Conservation (phyloP, 805 yeast species). For the Nakazawaea ishiwadae region DNA sequence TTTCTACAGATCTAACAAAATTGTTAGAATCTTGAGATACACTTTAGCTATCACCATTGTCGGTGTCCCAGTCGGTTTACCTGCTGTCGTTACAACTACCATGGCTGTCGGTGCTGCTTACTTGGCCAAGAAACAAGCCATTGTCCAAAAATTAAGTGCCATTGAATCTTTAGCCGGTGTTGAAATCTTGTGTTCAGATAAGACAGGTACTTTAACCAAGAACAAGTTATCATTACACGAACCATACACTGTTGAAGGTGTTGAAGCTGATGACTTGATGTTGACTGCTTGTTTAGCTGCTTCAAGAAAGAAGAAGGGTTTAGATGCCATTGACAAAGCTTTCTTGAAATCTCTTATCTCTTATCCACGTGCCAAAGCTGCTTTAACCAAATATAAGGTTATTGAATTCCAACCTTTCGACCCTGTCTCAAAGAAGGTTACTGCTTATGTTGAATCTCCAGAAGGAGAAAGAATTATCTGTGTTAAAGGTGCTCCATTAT, state of each 20-base stretch:
- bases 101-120: constrained; percentile 99
- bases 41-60: constrained; percentile 93
- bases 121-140: constrained; percentile 95
- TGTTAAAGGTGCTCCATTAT: constrained; percentile 98
- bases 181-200: constrained; percentile 95
- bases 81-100: constrained; percentile 97
- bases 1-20: constrained; percentile 87
- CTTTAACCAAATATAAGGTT: constrained; percentile 91
- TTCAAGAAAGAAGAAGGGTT: constrained; percentile 96
- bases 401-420: constrained; percentile 96
- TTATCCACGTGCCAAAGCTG: constrained; percentile 91
- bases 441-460: constrained; percentile 93
- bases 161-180: constrained; percentile 97
- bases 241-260: constrained; percentile 98
- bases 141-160: constrained; percentile 94
- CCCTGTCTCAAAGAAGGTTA: constrained; percentile 96
- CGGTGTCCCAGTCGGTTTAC: constrained; percentile 98
- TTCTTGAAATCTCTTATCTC: constrained; percentile 83
- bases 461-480: constrained; percentile 92
- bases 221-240: constrained; percentile 93
- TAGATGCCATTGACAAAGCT: constrained; percentile 96
- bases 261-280: constrained; percentile 93
- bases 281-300: constrained; percentile 97
- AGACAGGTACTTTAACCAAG: constrained; percentile 97
- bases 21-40: constrained; percentile 86